Percentiles rank a stretch among this genome's conserved stretches.
Conservation (phyloP, 371 early-diverging fungal species). For the Mortierella sp. region DNA sequence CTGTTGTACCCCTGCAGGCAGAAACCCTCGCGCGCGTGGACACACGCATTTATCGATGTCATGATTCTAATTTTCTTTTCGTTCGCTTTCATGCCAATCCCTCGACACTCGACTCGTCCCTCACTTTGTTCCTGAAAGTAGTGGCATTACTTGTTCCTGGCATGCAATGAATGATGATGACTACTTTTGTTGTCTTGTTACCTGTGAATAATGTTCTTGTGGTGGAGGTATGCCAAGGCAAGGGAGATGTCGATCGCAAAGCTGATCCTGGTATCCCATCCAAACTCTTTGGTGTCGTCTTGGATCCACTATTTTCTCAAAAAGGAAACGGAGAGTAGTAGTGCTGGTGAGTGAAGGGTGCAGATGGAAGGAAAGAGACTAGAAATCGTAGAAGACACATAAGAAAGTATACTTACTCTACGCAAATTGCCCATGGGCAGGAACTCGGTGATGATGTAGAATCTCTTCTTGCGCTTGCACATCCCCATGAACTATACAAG, state of each 20-base stretch:
- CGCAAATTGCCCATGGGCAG: slow-evolving; percentile 67
- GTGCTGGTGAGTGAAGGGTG: neutral
- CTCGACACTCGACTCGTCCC: neutral
- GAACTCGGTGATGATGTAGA: slow-evolving; percentile 71
- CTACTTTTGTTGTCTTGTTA: neutral
- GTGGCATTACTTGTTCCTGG: neutral
- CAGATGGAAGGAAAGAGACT: neutral
- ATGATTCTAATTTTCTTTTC: neutral
- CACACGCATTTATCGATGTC: slow-evolving; percentile 1
- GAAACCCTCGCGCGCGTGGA: slow-evolving; percentile 7
- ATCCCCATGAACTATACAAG: slow-evolving; percentile 68
- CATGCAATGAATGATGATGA: neutral
- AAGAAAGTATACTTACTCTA: slow-evolving; percentile 42
- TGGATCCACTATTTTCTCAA: slow-evolving; percentile 61
- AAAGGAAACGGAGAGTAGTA: neutral
- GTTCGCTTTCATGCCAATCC: neutral
- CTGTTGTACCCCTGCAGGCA: neutral
- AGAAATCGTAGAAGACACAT: neutral
- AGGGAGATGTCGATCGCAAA: slow-evolving; percentile 72
- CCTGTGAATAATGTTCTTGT: slow-evolving; percentile 70
- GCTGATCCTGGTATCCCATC: slow-evolving; percentile 63
- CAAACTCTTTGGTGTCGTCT: slow-evolving; percentile 58
- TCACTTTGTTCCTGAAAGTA: neutral
- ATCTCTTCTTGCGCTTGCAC: slow-evolving; percentile 61
- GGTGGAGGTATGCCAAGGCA: slow-evolving; percentile 71